Evolutionary conservation across 139 green algal genomes (phyloP), one percentile per base, ranked within the genome.

Genomic region (Nannochloris sp.): DNA sequence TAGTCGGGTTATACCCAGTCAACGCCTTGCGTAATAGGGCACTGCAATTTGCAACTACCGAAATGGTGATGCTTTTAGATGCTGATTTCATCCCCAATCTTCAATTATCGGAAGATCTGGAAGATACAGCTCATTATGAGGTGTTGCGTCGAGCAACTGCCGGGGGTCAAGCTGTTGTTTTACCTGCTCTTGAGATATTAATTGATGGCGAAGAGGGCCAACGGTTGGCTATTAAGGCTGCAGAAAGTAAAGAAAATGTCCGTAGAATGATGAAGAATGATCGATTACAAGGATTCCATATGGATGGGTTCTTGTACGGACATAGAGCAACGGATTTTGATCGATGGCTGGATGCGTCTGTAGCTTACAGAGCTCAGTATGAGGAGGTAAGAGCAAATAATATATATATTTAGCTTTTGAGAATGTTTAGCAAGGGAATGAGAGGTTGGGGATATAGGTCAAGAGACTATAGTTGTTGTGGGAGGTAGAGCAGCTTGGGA

Each of bases 11-110:
- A 6, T 79, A 79, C 60, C 72, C 72, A 15, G 36, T 77, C 57
- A 79, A 79, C 48, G 60, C 67, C 7, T 35, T 77, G 47, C 65
- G 72, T 58, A 80, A 80, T 61, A 60, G 53, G 19, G 73, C 73
- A 33, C 62, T 80, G n/a, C 32, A 51, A 54, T 42, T 73, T 31
- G 54, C 45, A 35, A 30, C 4, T 31, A 8, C 58, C 24, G 38
- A 71, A 36, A 35, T 61, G 7, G 61, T 80, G 36, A 38, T 80
- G 46, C 54, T 79, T 15, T 45, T 80, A 25, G 73, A 80, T 42
- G 70, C 56, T 48, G 73, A 80, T 57, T 68, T 80, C 34, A 36
- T 79, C 54, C 67, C 68, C 24, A 56, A 60, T 53, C 13, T 54
- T 14, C 25, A 62, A 12, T 55, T 78, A 33, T 42, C 37, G 6